phyloP scores from a whole-genome alignment of 495 filamentous ascomycete genomes.

The Hyaloscypha finlandica region DNA sequence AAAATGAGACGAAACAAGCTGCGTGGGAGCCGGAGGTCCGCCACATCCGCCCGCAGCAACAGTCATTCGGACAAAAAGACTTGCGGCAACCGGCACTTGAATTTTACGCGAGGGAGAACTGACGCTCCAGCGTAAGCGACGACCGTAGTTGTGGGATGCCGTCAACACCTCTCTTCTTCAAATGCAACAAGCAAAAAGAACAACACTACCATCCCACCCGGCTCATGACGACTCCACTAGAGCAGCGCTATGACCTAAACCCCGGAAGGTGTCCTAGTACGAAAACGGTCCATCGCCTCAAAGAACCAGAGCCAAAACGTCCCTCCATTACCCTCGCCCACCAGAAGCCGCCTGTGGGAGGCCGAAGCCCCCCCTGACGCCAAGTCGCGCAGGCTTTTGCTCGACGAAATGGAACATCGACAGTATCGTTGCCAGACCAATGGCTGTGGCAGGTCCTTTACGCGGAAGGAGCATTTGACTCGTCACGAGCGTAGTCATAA shows the following conservation, averaged over 20 bases:
- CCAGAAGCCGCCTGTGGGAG: not conserved
- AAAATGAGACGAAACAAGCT: too few species aligned
- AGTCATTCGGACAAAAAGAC: not conserved
- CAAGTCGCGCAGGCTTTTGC: not conserved
- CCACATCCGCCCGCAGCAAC: too few species aligned
- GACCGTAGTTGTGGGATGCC: not conserved
- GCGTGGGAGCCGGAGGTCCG: too few species aligned
- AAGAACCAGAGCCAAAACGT: too few species aligned
- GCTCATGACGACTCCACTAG: not conserved
- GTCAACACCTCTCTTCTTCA: not conserved
- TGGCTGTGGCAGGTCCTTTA: conserved; percentile 35
- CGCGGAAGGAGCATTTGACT: conserved; percentile 36
- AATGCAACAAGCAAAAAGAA: not conserved
- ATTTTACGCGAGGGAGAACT: not conserved
- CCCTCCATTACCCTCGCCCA: not conserved
- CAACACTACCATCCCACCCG: not conserved
- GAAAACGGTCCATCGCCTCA: too few species aligned
- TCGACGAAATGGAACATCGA: not conserved
- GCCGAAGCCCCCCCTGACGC: not conserved
- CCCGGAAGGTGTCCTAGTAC: too few species aligned
- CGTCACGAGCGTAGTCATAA: conserved; percentile 35
- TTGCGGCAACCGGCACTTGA: not conserved
- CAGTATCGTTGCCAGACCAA: conserved; percentile 19
- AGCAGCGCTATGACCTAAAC: not conserved
- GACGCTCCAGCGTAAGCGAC: not conserved